A percentile compares a stretch with the other conserved stretches of the same genome.
Conservation (phyloP, 768 basidiomycete genomes). For the Trametes cinnabarina region DNA sequence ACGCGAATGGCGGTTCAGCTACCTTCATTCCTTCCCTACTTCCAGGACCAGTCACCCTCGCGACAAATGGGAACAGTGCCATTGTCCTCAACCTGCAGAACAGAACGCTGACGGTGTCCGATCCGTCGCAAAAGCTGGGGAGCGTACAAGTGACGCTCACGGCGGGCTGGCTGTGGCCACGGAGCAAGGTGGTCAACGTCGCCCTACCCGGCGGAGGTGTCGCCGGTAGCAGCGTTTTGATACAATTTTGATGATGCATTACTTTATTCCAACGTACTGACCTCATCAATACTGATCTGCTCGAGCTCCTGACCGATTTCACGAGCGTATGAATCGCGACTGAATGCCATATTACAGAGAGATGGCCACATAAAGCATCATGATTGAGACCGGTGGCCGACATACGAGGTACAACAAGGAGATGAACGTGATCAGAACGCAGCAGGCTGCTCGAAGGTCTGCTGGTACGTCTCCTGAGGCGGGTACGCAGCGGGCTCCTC, state of each 20-base stretch:
- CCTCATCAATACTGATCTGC: no score
- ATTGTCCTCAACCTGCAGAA: slow-evolving; percentile 43
- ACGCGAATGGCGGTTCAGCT: slow-evolving; percentile 42
- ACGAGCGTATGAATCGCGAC: neutral
- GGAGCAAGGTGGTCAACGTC: slow-evolving; percentile 35
- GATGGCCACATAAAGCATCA: slow-evolving; percentile 11
- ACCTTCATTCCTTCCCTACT: slow-evolving; percentile 31
- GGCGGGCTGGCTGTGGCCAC: slow-evolving; percentile 20
- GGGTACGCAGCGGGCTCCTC: slow-evolving; percentile 47
- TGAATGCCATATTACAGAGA: slow-evolving; percentile 1
- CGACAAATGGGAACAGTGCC: slow-evolving; percentile 40
- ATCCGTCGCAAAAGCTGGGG: slow-evolving; percentile 57
- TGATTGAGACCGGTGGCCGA: neutral
- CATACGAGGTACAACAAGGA: slow-evolving; percentile 16
- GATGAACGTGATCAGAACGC: slow-evolving; percentile 49
- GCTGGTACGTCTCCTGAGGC: slow-evolving; percentile 39
- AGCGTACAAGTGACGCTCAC: slow-evolving; percentile 38
- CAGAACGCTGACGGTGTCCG: slow-evolving; percentile 53
- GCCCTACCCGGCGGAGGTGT: slow-evolving; percentile 45
- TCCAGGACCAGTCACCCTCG: slow-evolving; percentile 35
- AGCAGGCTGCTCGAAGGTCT: slow-evolving; percentile 32
- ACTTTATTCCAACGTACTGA: neutral
- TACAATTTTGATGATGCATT: slow-evolving; percentile 13
- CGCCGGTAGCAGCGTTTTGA: slow-evolving; percentile 49
- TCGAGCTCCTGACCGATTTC: no score